Evolutionary conservation across 2,329 filamentous ascomycete species (phyloP).

Genomic region (Exophiala sp.): DNA sequence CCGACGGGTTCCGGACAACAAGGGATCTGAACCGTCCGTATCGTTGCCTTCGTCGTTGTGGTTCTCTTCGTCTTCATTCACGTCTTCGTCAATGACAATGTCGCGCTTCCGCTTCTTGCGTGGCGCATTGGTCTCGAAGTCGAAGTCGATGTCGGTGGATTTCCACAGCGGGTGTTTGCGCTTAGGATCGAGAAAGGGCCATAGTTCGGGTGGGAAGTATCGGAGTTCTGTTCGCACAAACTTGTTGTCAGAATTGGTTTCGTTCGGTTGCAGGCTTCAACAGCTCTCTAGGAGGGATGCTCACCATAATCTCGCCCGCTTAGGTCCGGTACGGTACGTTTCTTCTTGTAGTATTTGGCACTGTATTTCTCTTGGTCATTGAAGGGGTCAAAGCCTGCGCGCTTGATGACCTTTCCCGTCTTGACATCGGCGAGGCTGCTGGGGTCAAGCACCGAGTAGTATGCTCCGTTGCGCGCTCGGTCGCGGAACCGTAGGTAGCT

Average conservation of each 20-base stretch:
- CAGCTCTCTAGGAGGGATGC: too few relatives aligned
- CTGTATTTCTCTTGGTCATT: slow-evolving; percentile 57
- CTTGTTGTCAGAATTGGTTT: background rate
- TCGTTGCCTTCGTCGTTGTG: slow-evolving; percentile 36
- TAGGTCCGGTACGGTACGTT: slow-evolving; percentile 50
- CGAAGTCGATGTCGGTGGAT: slow-evolving; percentile 29
- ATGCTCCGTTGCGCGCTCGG: slow-evolving; percentile 53
- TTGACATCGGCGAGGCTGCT: slow-evolving; percentile 39
- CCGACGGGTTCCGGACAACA: slow-evolving; percentile 13
- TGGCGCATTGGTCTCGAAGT: slow-evolving; percentile 7
- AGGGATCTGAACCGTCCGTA: slow-evolving; percentile 17
- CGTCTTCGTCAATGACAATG: slow-evolving; percentile 15
- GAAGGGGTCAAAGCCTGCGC: slow-evolving; percentile 55
- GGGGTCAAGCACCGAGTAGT: slow-evolving; percentile 50
- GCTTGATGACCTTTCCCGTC: slow-evolving; percentile 35
- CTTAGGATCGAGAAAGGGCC: slow-evolving; percentile 48
- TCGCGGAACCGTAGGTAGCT: slow-evolving; percentile 49
- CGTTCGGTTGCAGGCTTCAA: background rate
- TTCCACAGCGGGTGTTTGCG: slow-evolving; percentile 35
- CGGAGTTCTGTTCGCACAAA: slow-evolving; percentile 40
- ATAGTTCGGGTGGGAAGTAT: slow-evolving; percentile 56
- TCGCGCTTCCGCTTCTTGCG: slow-evolving; percentile 29
- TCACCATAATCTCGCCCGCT: slow-evolving; percentile 51
- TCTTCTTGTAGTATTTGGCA: slow-evolving; percentile 51
- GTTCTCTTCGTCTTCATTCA: slow-evolving; percentile 41